Percentiles rank a stretch among this genome's conserved stretches.
phyloP scores from a whole-genome alignment of 1,284 basidiomycete genomes.

The Agaricales sp. region DNA sequence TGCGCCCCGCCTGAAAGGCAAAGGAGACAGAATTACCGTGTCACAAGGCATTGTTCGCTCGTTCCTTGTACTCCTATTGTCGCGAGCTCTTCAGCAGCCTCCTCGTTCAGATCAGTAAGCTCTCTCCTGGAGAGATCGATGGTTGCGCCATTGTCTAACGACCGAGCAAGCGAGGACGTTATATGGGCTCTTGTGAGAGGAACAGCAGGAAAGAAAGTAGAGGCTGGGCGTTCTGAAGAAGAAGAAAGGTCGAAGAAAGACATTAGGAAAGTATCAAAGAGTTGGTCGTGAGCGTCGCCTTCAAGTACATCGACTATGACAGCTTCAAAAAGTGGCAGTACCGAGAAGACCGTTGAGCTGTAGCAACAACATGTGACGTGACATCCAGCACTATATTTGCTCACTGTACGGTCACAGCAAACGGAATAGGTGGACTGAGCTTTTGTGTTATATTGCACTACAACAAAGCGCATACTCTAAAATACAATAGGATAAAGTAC shows the following conservation, averaged over 20 bases:
- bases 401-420: too few species aligned
- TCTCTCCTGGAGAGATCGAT: slow-evolving; percentile 73
- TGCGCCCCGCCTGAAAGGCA: not conserved
- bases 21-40: slow-evolving; percentile 43
- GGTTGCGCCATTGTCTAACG: slow-evolving; percentile 71
- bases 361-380: not conserved
- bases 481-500: too few species aligned
- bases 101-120: slow-evolving; percentile 65
- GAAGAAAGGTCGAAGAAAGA: slow-evolving; percentile 10
- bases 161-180: slow-evolving; percentile 53
- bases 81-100: slow-evolving; percentile 67
- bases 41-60: slow-evolving; percentile 47
- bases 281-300: too few species aligned
- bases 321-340: slow-evolving; percentile 1
- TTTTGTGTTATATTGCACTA: too few species aligned
- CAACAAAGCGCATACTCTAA: too few species aligned
- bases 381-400: not conserved
- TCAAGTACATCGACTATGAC: slow-evolving; percentile 1
- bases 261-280: slow-evolving; percentile 11
- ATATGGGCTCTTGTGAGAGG: slow-evolving; percentile 49
- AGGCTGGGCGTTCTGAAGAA: slow-evolving; percentile 11
- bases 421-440: too few species aligned
- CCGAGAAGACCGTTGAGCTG: not conserved
- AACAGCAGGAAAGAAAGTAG: slow-evolving; percentile 19
- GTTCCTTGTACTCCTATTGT: slow-evolving; percentile 41